Evolutionary conservation across 2,329 filamentous ascomycete species (phyloP).

Genomic region (Penicillium sumatraense): DNA sequence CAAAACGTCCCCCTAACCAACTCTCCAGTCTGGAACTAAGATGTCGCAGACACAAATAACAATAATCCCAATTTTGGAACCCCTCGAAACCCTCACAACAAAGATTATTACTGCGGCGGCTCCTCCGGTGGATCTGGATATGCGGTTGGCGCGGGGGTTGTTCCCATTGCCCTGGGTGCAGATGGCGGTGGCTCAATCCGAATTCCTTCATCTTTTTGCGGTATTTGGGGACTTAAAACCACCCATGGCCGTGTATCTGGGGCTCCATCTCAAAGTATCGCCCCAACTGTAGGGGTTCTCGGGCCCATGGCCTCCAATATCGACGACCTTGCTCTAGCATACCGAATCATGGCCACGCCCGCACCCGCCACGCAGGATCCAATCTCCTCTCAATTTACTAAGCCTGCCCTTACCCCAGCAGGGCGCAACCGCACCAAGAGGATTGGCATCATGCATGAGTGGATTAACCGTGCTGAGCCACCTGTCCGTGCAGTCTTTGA

Average conservation of each 20-base stretch:
- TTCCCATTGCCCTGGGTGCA: constrained; percentile 73
- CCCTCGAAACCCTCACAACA: constrained; percentile 77
- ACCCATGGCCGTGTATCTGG: constrained; percentile 71
- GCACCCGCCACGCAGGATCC: constrained; percentile 62
- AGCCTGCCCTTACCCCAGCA: constrained; percentile 49
- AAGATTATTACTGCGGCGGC: constrained; percentile 76
- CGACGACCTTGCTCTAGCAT: constrained; percentile 79
- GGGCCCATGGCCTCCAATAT: constrained; percentile 79
- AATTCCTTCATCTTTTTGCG: constrained; percentile 75
- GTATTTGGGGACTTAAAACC: constrained; percentile 80
- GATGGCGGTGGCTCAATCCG: constrained; percentile 78
- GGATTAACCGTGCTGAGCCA: constrained; percentile 71
- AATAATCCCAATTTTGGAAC: constrained; percentile 78
- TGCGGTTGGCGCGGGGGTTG: constrained; percentile 68
- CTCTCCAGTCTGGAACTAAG: not conserved
- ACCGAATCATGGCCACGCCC: constrained; percentile 76
- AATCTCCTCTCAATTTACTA: constrained; percentile 65
- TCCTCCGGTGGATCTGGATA: constrained; percentile 80
- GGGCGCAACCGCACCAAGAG: constrained; percentile 53
- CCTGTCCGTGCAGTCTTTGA: constrained; percentile 67
- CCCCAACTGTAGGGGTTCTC: constrained; percentile 67
- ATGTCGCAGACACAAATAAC: constrained; percentile 71
- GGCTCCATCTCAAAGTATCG: constrained; percentile 62
- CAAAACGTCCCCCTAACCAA: not conserved
- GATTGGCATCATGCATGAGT: constrained; percentile 72